These are phyloP conservation scores for Fusarium gaditjirri DNA, from an alignment of 2,329 filamentous ascomycete species.

Conservation along the genomic window DNA sequence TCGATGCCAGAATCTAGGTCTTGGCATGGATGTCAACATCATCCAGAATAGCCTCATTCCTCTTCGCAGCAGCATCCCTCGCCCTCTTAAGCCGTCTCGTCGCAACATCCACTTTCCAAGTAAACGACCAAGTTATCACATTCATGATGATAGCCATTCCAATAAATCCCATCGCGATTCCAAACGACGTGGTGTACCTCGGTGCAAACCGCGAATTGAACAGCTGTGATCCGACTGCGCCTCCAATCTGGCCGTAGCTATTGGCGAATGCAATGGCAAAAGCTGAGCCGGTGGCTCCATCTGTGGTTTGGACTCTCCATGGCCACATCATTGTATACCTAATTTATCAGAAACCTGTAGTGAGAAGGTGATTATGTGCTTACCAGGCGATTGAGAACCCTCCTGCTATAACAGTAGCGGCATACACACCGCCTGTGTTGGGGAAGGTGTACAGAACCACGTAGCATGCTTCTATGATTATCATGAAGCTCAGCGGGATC, in stretches of 20 bases:
- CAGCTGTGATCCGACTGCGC: not conserved
- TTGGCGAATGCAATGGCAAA: not conserved
- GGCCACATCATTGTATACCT: not conserved
- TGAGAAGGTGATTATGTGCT: not conserved
- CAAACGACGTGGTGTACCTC: rapidly evolving
- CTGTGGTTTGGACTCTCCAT: not conserved
- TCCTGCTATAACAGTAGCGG: not conserved
- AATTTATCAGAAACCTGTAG: not conserved
- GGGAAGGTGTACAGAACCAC: not conserved
- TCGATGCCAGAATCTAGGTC: rapidly evolving
- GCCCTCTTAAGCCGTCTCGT: not conserved
- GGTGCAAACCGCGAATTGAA: not conserved
- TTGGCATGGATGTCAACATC: not conserved
- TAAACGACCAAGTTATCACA: not conserved
- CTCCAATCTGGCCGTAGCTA: not conserved
- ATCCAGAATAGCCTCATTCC: not conserved
- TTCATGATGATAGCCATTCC: not conserved
- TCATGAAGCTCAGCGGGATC: not conserved
- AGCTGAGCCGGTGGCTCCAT: not conserved
- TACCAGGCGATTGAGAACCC: not conserved
- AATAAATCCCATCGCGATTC: not conserved
- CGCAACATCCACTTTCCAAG: not conserved
- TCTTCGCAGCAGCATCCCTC: not conserved
- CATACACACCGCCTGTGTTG: not conserved
- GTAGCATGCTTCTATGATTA: not conserved